phyloP scores from a whole-genome alignment of 2,329 filamentous ascomycete genomes.

The Aspergillus fischeri region DNA sequence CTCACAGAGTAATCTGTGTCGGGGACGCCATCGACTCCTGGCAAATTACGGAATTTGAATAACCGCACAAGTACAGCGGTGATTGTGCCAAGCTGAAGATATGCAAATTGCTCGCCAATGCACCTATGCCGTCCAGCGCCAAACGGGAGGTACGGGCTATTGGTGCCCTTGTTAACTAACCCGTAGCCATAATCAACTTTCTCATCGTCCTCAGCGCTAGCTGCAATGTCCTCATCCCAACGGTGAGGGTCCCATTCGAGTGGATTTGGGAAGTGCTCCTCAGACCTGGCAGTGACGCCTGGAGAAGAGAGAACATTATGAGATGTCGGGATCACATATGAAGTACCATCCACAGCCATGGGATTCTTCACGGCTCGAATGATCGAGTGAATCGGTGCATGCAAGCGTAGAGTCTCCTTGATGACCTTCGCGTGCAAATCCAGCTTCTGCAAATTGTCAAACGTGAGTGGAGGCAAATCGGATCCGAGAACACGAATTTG shows the following conservation, averaged over 20 bases:
- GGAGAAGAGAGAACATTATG: conserved; percentile 83
- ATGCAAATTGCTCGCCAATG: conserved; percentile 96
- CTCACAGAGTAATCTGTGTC: conserved; percentile 55
- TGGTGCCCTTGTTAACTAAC: conserved; percentile 82
- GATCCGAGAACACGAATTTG: conserved; percentile 69
- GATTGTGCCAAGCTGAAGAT: conserved; percentile 85
- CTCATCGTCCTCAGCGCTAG: conserved; percentile 56
- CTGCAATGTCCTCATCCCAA: conserved; percentile 63
- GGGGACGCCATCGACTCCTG: conserved; percentile 25
- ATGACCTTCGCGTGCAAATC: conserved; percentile 79
- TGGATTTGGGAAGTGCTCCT: conserved; percentile 76
- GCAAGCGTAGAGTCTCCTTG: conserved; percentile 86
- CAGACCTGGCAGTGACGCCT: conserved; percentile 70
- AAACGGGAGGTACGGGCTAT: conserved; percentile 88
- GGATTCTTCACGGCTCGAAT: conserved; percentile 87
- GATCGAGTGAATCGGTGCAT: conserved; percentile 92
- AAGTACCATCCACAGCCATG: conserved; percentile 76
- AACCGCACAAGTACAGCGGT: conserved; percentile 68
- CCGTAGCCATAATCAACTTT: conserved; percentile 94
- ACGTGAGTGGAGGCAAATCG: conserved; percentile 69
- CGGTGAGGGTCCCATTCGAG: conserved; percentile 84
- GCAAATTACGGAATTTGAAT: conserved; percentile 70
- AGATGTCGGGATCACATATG: conserved; percentile 73
- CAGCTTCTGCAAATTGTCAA: conserved; percentile 73
- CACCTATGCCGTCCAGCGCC: conserved; percentile 89